Conservation (phyloP, 169 alveolate species). For the Plasmodium gallinaceum region DNA sequence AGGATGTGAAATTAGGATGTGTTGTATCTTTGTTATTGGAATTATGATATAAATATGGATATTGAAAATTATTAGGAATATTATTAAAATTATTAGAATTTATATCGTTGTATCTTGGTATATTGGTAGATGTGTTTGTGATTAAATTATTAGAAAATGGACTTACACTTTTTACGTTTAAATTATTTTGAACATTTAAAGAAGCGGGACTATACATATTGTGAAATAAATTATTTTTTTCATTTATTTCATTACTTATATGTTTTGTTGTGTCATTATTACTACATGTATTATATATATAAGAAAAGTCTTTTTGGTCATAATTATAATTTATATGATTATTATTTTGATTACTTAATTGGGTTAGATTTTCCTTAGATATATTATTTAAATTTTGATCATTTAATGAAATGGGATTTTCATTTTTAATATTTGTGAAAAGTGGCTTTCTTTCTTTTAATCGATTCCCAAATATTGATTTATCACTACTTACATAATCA, state of each 20-base stretch:
- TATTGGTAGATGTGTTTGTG: too few species aligned
- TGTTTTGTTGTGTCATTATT: background rate
- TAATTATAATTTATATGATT: slow-evolving; percentile 10
- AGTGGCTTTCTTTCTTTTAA: slow-evolving; percentile 61
- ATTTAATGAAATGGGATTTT: slow-evolving; percentile 8
- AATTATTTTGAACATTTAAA: background rate
- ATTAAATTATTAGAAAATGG: too few species aligned
- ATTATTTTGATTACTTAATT: background rate
- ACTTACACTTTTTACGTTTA: background rate
- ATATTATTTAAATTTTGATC: slow-evolving; percentile 6
- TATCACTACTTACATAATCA: slow-evolving; percentile 61
- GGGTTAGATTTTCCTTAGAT: background rate
- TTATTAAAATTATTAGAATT: background rate
- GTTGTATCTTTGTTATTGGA: background rate
- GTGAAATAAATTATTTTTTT: background rate
- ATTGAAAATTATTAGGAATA: background rate
- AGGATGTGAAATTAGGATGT: background rate
- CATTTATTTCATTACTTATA: background rate
- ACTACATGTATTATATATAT: background rate
- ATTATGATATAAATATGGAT: background rate
- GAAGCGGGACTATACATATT: background rate
- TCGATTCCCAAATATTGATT: slow-evolving; percentile 73
- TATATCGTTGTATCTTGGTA: too few species aligned
- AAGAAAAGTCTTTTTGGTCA: slow-evolving; percentile 3
- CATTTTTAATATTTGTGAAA: slow-evolving; percentile 5